Evolutionary conservation across 306 rosid species (phyloP).

Genomic region (Quercus ilex): DNA sequence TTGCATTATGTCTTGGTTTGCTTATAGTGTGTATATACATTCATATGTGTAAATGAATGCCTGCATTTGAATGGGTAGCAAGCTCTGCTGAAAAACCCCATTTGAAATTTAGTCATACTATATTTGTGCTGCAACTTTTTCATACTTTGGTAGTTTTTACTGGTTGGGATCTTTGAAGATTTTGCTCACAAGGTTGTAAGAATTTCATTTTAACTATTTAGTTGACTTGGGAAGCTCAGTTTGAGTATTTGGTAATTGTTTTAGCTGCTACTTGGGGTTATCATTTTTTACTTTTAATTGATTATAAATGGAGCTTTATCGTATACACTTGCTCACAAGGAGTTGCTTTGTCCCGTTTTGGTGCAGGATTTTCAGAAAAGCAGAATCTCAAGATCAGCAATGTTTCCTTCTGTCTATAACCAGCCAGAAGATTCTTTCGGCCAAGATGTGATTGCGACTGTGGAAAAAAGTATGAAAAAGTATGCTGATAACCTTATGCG

Average conservation of each 20-base stretch:
- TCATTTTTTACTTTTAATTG: neutral
- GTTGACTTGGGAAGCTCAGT: neutral
- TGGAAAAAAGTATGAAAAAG: slow-evolving; percentile 82
- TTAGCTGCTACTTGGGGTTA: neutral
- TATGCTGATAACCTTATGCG: slow-evolving; percentile 74
- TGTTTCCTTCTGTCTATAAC: slow-evolving; percentile 56
- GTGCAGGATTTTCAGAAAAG: slow-evolving; percentile 62
- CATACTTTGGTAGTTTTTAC: neutral
- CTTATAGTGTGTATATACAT: neutral
- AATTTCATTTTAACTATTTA: neutral
- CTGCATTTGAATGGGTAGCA: too few species aligned
- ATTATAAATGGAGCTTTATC: neutral
- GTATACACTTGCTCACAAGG: neutral
- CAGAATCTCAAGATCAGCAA: slow-evolving; percentile 50
- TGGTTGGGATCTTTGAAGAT: neutral
- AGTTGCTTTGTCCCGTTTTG: neutral
- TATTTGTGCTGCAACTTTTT: neutral
- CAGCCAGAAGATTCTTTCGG: slow-evolving; percentile 53
- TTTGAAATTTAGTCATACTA: neutral
- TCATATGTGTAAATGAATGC: too few species aligned
- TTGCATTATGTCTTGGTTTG: neutral
- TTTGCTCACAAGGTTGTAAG: neutral
- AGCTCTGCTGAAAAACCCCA: neutral
- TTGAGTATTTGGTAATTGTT: neutral
- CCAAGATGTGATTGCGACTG: slow-evolving; percentile 64